These are phyloP conservation scores for Echinochloa phyllopogon DNA, from an alignment of 176 grass and related monocot genomes.

Conservation along the genomic window DNA sequence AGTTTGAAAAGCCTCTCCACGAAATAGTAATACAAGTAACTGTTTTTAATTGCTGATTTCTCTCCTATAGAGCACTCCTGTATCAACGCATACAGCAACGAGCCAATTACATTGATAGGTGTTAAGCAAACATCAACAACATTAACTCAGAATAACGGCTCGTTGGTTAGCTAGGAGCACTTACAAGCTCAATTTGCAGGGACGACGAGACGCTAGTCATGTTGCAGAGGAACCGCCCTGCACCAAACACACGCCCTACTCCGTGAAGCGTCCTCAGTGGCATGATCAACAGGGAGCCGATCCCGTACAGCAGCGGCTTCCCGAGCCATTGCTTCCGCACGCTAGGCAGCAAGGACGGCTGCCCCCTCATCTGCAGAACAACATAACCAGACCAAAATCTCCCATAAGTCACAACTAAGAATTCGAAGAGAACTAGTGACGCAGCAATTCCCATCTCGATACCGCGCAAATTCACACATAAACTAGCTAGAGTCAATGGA, in stretches of 20 bases:
- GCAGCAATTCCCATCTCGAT: not conserved
- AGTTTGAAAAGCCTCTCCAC: not conserved
- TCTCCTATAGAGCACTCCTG: not conserved
- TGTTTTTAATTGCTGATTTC: not conserved
- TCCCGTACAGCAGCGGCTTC: slow-evolving; percentile 77
- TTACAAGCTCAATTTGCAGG: slow-evolving; percentile 92
- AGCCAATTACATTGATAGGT: not conserved
- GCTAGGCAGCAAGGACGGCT: slow-evolving; percentile 63
- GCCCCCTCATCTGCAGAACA: slow-evolving; percentile 70
- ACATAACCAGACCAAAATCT: not conserved
- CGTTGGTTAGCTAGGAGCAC: not conserved
- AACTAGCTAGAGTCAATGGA: not conserved
- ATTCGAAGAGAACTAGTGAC: not conserved
- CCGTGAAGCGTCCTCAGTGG: slow-evolving; percentile 86
- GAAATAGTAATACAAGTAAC: not conserved
- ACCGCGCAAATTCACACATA: not conserved
- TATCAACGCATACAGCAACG: not conserved
- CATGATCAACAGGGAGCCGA: slow-evolving; percentile 66
- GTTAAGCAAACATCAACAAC: not conserved
- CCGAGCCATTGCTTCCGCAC: slow-evolving; percentile 84
- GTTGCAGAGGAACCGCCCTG: slow-evolving; percentile 70
- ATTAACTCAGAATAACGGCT: not conserved
- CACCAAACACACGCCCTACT: slow-evolving; percentile 72
- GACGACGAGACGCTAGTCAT: slow-evolving; percentile 76
- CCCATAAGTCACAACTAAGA: not conserved